Conservation (phyloP, 108 stramenopile genomes). For the Skeletonema grethae region DNA sequence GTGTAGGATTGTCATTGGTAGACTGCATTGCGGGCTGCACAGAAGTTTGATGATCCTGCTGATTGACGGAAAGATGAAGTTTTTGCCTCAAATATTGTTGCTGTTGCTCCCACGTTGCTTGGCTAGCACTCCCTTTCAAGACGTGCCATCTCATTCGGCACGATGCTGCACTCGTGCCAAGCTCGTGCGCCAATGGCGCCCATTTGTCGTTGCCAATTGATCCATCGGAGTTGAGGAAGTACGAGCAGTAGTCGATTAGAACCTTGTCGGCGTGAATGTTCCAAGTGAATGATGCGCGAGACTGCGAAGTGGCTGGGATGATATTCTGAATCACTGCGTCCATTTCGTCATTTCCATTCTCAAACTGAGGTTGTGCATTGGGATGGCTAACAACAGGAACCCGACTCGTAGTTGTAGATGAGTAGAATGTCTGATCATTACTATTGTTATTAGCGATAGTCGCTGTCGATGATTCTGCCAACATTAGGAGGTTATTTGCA, state of each 20-base stretch:
- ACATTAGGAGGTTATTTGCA: background rate
- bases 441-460: no score
- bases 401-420: no score
- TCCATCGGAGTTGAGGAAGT: background rate
- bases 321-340: no score
- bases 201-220: background rate
- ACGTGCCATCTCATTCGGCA: background rate
- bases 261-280: background rate
- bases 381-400: no score
- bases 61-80: background rate
- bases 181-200: background rate
- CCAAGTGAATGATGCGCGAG: background rate
- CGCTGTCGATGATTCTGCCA: no score
- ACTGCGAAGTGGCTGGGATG: background rate
- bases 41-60: background rate
- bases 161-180: background rate
- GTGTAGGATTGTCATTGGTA: background rate
- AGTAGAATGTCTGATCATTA: no score
- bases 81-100: constrained; percentile 2
- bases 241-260: background rate
- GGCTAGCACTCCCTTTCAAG: background rate
- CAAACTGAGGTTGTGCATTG: no score
- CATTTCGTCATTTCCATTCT: no score
- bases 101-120: background rate
- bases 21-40: background rate